A percentile compares a stretch with the other conserved stretches of the same genome.
phyloP scores from a whole-genome alignment of 2,329 filamentous ascomycete species.

The Pseudopyrenochaeta lycopersici region DNA sequence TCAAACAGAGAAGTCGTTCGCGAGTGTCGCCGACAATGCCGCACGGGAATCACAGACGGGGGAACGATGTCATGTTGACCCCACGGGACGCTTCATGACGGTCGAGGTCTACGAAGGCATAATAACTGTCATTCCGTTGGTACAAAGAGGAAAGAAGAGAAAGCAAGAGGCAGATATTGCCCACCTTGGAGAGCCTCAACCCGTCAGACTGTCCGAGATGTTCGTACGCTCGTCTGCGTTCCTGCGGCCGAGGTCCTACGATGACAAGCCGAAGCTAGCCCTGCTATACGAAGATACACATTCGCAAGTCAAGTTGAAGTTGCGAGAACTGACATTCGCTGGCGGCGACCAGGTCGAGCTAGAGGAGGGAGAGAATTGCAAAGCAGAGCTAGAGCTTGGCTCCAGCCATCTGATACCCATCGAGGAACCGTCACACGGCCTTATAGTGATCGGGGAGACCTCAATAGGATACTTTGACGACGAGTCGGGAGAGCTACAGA shows the following conservation, averaged over 20 bases:
- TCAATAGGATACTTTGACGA: constrained; percentile 87
- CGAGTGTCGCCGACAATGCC: constrained; percentile 68
- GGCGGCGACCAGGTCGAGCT: constrained; percentile 63
- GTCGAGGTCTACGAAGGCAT: constrained; percentile 75
- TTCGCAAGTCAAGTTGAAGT: constrained; percentile 62
- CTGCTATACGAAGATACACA: constrained; percentile 72
- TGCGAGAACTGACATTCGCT: constrained; percentile 64
- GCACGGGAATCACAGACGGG: constrained; percentile 80
- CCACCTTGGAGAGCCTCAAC: constrained; percentile 68
- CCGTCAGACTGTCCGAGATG: constrained; percentile 71
- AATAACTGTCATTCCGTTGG: constrained; percentile 69
- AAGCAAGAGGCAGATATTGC: constrained; percentile 59
- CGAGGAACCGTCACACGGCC: constrained; percentile 62
- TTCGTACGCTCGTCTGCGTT: constrained; percentile 73
- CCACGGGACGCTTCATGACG: constrained; percentile 73
- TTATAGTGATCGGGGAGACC: constrained; percentile 65
- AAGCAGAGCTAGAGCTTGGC: constrained; percentile 65
- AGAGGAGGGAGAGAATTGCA: constrained; percentile 60
- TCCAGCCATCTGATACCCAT: constrained; percentile 70
- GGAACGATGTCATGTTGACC: constrained; percentile 85
- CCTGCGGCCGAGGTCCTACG: constrained; percentile 62
- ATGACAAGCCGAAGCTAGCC: constrained; percentile 67
- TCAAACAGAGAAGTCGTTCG: constrained; percentile 65
- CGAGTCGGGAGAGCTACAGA: constrained; percentile 71
- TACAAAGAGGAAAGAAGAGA: constrained; percentile 62